These are phyloP conservation scores for Aspergillus hancockii DNA, from an alignment of 495 filamentous ascomycete genomes.

Conservation along the genomic window DNA sequence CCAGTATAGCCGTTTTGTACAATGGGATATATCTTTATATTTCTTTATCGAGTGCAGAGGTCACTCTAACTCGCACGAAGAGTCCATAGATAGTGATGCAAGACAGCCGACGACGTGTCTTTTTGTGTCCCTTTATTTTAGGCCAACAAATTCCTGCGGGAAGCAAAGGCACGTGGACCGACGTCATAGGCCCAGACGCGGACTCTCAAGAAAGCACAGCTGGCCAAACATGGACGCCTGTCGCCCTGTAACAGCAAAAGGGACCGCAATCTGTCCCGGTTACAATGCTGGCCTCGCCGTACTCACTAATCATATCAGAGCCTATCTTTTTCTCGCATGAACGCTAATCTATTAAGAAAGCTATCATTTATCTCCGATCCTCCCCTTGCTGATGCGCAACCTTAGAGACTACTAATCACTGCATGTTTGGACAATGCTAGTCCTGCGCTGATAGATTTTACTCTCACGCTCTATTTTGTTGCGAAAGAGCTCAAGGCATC, in stretches of 20 bases:
- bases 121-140: slow-evolving; percentile 10
- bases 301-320: neutral
- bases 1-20: neutral
- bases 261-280: neutral
- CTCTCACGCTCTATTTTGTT: neutral
- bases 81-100: neutral
- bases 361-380: slow-evolving; percentile 10
- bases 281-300: neutral
- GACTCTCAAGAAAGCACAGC: slow-evolving; percentile 3
- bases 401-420: slow-evolving; percentile 1
- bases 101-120: slow-evolving; percentile 1
- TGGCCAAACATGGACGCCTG: slow-evolving; percentile 5
- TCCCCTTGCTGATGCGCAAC: slow-evolving; percentile 24
- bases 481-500: neutral
- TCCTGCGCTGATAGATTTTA: neutral
- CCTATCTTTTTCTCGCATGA: neutral
- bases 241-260: neutral
- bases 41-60: neutral
- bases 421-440: neutral
- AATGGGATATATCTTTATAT: neutral
- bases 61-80: neutral
- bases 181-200: slow-evolving; percentile 38
- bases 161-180: slow-evolving; percentile 36
- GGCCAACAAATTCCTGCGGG: slow-evolving; percentile 10
- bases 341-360: neutral